Base-by-base conservation (phyloP, 768 basidiomycete genomes). In the Rubroboletus pulcherrimus region DNA sequence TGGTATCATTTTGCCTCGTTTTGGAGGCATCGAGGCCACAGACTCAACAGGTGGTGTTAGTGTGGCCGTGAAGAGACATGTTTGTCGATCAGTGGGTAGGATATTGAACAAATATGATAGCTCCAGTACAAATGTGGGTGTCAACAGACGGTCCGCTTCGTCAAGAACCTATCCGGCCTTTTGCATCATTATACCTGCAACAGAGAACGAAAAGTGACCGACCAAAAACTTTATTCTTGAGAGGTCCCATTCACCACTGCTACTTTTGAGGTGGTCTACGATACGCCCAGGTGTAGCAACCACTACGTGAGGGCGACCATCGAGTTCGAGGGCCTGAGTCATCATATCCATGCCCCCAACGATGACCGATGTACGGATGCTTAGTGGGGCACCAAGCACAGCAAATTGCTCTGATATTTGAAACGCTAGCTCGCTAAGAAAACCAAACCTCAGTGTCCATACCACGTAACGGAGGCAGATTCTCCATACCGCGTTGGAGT, bases 341-440 rank as follows among this genome's bases (percentile, higher is more conserved):
- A 97, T 93, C 87, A 96, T 96, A 64, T 99, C 97, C 93, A 99
- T 96, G 6, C 97, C 97, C 17, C 97, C 97, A 2, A 98, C 94
- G 33, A 98, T 77, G 8, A 98, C 93, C 10, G 89, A 82, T 9
- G 93, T 96, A 31, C 85, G 85, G 46, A 93, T 73, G 65, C 87
- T 93, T 55, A 97, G 73, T 11, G 92, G 77, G 17, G 82, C 78
- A 26, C 97, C 96, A 2, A 99, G 79, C 6, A 94, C 94, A 2
- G 86, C 84, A 69, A 98, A 98, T 69, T 99, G 97, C 59, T 98
- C 96, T 2, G 94, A 83, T 48, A 99, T 93, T 67, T 99, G 97
- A 67, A 98, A 98, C 0, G 97, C 97, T 19, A 99, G 78, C 67
- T 99, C 97, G 60, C 96, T 98, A 62, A 17, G 9, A 7, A 44